Base-by-base conservation (phyloP, 1,139 yeast genomes). In the Candida gigantensis region DNA sequence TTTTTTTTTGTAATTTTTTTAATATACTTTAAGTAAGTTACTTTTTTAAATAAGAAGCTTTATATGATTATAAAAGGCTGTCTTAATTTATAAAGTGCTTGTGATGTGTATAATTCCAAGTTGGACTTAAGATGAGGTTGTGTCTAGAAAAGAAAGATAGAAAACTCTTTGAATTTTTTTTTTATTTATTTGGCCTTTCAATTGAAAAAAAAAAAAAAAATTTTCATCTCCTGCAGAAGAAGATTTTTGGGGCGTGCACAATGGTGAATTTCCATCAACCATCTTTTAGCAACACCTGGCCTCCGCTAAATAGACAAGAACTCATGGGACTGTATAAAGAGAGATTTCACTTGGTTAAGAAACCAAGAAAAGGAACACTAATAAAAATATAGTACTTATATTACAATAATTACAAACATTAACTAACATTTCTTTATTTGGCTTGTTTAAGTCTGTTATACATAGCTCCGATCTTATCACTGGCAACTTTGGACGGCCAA, bases 401-500 rank as follows among this genome's bases (percentile, higher is more conserved):
- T n/a, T n/a, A 13, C 15, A 24, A 24, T 11, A 24, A 13, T 13
- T n/a, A 12, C 7, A 18, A 18, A 18, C 19, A 18, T 7, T 16
- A n/a, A n/a, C n/a, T n/a, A n/a, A n/a, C n/a, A n/a, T n/a, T n/a
- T n/a, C n/a, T 17, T 21, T 43, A 37, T 34, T 43, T 39, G 16
- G 41, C 39, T 35, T 50, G 32, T 41, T 71, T 75, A 43, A 81
- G 63, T 60, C 86, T 83, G 52, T 75, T 75, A 60, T 90, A 92
- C 96, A 92, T 92, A 35, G 81, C 84, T 59, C 78, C 77, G 50
- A 92, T 81, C 62, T 85, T 85, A 32, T 74, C 68, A 41, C 95
- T 84, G 28, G 87, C 81, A n/a, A 84, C 97, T 46, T 80, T 79
- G 2, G 82, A 87, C 1, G 98, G 98, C 98, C 98, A 92, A 58